Evolutionary conservation across 2,329 filamentous ascomycete species (phyloP).

Genomic region (Ophiostoma angusticollis): DNA sequence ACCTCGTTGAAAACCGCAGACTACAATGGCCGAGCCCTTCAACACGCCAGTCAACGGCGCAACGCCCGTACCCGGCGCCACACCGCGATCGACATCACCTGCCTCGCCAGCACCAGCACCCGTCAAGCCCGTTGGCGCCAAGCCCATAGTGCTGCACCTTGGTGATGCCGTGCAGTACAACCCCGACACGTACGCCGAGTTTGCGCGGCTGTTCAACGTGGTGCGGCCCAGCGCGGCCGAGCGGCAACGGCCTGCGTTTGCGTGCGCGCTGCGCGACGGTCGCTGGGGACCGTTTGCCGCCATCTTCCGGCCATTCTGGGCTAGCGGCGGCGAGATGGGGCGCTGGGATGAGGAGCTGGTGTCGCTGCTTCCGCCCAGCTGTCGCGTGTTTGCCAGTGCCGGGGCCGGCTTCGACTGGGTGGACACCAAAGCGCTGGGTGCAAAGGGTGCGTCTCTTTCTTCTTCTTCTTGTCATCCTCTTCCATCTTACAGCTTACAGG

Average conservation of each 20-base stretch:
- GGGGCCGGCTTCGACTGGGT: conserved; percentile 57
- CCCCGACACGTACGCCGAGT: conserved; percentile 30
- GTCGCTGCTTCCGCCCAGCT: conserved; percentile 36
- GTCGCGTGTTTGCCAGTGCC: conserved; percentile 50
- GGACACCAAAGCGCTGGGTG: conserved; percentile 46
- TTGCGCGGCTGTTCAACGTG: conserved; percentile 33
- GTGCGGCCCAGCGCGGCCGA: conserved; percentile 32
- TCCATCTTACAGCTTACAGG: conserved; percentile 23
- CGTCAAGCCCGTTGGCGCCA: neutral
- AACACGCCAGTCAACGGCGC: conserved; percentile 18
- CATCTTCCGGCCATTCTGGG: conserved; percentile 18
- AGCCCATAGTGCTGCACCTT: conserved; percentile 50
- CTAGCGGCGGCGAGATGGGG: conserved; percentile 16
- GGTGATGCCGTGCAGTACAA: conserved; percentile 50
- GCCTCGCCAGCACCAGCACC: conserved; percentile 1
- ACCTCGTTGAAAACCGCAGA: no score
- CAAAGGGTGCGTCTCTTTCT: conserved; percentile 33
- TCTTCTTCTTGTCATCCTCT: no score
- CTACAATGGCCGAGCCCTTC: conserved; percentile 20
- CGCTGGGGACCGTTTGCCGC: conserved; percentile 43
- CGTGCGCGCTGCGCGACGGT: conserved; percentile 33
- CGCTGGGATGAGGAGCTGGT: conserved; percentile 16
- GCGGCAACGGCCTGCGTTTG: conserved; percentile 36
- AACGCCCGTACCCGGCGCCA: conserved; percentile 19
- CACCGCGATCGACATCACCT: conserved; percentile 19